Percentiles rank a stretch among this genome's conserved stretches.
These are phyloP conservation scores for Porogramme epimiltina DNA, from an alignment of 1,284 basidiomycete species.

Conservation along the genomic window DNA sequence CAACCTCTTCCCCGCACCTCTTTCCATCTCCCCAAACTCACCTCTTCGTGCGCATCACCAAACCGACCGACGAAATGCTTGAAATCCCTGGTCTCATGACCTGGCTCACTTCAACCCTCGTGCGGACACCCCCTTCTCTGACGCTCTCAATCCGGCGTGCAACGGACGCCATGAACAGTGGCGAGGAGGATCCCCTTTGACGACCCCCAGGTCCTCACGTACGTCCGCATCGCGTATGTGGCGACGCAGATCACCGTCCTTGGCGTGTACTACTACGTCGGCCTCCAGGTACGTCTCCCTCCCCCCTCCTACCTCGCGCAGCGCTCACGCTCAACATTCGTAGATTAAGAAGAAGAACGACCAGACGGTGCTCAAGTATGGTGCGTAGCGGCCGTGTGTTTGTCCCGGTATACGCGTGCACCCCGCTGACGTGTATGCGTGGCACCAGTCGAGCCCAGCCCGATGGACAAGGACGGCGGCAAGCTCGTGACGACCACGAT, in stretches of 20 bases:
- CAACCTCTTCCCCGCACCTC: background rate
- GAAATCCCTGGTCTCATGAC: no score
- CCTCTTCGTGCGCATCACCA: no score
- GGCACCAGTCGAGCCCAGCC: constrained; percentile 60
- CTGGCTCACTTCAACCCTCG: no score
- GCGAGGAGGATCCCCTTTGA: constrained; percentile 92
- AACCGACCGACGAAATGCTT: no score
- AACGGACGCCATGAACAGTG: constrained; percentile 54
- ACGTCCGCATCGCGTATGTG: constrained; percentile 86
- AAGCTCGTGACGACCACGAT: constrained; percentile 91
- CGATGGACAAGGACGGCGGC: constrained; percentile 73
- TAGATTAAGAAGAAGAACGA: constrained; percentile 96
- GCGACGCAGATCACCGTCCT: constrained; percentile 72
- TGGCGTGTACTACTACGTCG: constrained; percentile 76
- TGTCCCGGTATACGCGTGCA: constrained; percentile 11
- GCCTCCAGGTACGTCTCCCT: constrained; percentile 54
- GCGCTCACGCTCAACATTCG: background rate
- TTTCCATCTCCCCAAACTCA: background rate
- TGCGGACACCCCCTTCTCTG: constrained; percentile 17
- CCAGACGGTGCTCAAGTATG: constrained; percentile 93
- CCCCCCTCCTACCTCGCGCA: background rate
- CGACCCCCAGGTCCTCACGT: constrained; percentile 80
- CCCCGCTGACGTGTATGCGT: background rate
- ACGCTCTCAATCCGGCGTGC: constrained; percentile 8
- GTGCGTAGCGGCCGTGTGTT: constrained; percentile 42